Percentiles rank a stretch among this genome's conserved stretches.
Conservation (phyloP, 129 eudicot genomes). For the Chrysanthemum makinoi region DNA sequence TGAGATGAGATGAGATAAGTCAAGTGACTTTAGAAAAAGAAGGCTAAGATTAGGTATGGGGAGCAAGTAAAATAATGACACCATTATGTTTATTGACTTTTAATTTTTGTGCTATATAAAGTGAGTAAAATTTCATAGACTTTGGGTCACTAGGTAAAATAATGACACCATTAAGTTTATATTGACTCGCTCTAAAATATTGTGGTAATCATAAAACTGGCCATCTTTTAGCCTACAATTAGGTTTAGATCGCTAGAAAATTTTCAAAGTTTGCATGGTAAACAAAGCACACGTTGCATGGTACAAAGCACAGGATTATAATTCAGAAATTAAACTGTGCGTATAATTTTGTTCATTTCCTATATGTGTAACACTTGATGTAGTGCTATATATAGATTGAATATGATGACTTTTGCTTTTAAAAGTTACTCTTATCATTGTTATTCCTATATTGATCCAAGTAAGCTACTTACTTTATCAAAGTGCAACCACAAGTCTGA, state of each 20-base stretch:
- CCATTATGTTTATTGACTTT: conserved; percentile 15
- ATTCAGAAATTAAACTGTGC: too few species aligned
- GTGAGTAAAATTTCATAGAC: not conserved
- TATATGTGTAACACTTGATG: too few species aligned
- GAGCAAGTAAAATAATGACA: conserved; percentile 21
- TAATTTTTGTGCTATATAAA: not conserved
- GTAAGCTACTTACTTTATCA: too few species aligned
- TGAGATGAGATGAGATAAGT: conserved; percentile 2
- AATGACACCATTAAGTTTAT: conserved; percentile 15
- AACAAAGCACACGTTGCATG: too few species aligned
- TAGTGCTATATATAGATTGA: too few species aligned
- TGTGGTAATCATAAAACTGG: not conserved
- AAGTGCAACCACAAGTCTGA: too few species aligned
- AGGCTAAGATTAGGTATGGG: conserved; percentile 15
- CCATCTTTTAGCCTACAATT: conserved; percentile 20
- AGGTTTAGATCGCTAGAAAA: not conserved
- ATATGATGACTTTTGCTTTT: too few species aligned
- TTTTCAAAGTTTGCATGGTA: too few species aligned
- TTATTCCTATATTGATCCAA: too few species aligned
- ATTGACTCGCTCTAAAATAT: not conserved
- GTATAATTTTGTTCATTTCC: too few species aligned
- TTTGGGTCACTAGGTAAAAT: not conserved
- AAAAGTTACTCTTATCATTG: too few species aligned
- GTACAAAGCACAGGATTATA: too few species aligned
- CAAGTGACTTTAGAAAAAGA: conserved; percentile 18